Conservation (phyloP, 2,329 filamentous ascomycete genomes). For the Septoria linicola region DNA sequence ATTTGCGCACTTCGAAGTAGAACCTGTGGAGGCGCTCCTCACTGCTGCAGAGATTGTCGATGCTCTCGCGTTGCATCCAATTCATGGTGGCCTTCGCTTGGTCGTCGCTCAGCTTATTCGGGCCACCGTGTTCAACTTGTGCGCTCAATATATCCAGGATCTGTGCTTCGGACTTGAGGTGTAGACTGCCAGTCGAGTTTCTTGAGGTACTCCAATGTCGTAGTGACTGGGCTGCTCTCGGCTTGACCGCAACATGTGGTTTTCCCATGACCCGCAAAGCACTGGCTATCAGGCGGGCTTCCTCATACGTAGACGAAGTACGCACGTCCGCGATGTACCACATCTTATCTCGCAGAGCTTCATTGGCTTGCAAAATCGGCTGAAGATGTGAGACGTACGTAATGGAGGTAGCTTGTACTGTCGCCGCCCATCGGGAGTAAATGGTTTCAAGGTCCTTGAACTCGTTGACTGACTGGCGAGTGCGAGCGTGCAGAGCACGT, state of each 20-base stretch:
- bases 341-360: conserved; percentile 75
- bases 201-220: conserved; percentile 46
- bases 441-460: conserved; percentile 9
- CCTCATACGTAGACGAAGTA: conserved; percentile 83
- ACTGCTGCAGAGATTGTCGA: conserved; percentile 91
- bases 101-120: conserved; percentile 94
- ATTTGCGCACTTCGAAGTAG: conserved; percentile 83
- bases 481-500: conserved; percentile 13
- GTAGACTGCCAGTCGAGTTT: conserved; percentile 56
- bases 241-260: conserved; percentile 43
- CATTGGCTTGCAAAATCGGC: conserved; percentile 16
- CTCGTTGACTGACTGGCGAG: conserved; percentile 13
- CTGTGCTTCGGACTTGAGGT: conserved; percentile 79
- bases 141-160: conserved; percentile 85
- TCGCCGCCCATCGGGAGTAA: conserved; percentile 19
- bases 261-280: conserved; percentile 89
- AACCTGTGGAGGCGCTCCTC: conserved; percentile 95
- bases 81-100: conserved; percentile 80
- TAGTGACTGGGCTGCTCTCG: conserved; percentile 41
- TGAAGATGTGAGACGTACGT: conserved; percentile 13
- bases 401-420: conserved; percentile 10
- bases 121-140: conserved; percentile 77
- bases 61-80: conserved; percentile 77
- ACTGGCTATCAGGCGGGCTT: conserved; percentile 79
- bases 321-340: conserved; percentile 96